Percentiles rank a stretch among this genome's conserved stretches.
These are phyloP conservation scores for Ettlia oleoabundans DNA, from an alignment of 139 green algal species.

Conservation along the genomic window DNA sequence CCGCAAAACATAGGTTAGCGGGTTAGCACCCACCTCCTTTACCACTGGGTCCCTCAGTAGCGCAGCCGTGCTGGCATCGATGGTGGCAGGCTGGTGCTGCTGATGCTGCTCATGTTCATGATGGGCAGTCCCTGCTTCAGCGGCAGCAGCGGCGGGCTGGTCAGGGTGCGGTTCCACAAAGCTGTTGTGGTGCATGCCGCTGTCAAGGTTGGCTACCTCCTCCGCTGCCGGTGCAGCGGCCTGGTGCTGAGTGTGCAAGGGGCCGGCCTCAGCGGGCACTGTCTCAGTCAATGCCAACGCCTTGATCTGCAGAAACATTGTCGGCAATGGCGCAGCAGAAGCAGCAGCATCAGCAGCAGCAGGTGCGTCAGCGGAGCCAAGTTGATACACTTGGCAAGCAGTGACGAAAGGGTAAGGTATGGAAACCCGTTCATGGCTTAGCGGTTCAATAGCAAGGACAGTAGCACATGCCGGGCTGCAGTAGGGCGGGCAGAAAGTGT, in stretches of 20 bases:
- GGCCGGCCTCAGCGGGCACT: not conserved
- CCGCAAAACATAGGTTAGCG: too few relatives aligned
- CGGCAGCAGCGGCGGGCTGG: not conserved
- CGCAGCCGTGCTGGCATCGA: not conserved
- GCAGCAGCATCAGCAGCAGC: not conserved
- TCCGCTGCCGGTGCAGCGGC: too few relatives aligned
- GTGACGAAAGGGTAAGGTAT: too few relatives aligned
- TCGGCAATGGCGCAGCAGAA: not conserved
- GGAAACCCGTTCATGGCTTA: too few relatives aligned
- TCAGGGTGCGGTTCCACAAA: conserved; percentile 30
- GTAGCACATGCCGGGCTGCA: too few relatives aligned
- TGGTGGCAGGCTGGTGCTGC: not conserved
- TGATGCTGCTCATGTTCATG: not conserved
- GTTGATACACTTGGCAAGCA: too few relatives aligned
- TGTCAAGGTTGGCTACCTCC: not conserved
- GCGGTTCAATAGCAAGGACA: too few relatives aligned
- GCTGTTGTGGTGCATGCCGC: conserved; percentile 19
- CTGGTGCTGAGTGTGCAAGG: not conserved
- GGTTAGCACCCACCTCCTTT: conserved; percentile 23
- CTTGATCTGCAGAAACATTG: not conserved
- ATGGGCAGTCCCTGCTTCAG: too few relatives aligned
- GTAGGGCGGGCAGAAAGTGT: too few relatives aligned
- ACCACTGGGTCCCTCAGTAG: conserved; percentile 18
- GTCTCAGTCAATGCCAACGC: not conserved
- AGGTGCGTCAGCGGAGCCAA: too few relatives aligned